Evolutionary conservation across 2,329 filamentous ascomycete genomes (phyloP), one percentile per base, ranked within the genome.

Genomic region (Chlorencoelia australis): DNA sequence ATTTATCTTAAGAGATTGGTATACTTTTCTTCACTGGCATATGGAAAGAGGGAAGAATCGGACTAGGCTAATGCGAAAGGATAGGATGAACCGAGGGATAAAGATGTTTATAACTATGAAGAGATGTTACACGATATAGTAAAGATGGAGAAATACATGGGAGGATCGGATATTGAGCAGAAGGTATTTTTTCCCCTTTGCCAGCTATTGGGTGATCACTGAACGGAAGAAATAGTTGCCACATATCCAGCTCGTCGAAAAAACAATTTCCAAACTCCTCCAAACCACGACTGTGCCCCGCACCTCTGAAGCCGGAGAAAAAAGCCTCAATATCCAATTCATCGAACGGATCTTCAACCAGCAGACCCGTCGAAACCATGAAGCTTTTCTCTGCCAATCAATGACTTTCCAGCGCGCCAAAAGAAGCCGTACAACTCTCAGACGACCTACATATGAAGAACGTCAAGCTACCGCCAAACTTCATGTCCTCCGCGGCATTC

Each of bases 401-500:
- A 73, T 67, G 14, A 63, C 85, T 2, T 83, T 73, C 53, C 61
- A 68, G 8, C 66, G 70, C n/a, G 69, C 71, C 3, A 69, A 68
- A 14, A 14, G 20, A 11, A 7, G 15, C 15, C 11, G 2, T 1
- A 22, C 9, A 30, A 14, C 19, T 59, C 15, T 10, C 10, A 7
- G 33, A n/a, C 14, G 21, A 22, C 20, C 35, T 3, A 54, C 59
- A 26, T 40, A 44, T 14, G 33, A 37, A 6, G 22, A 35, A 5
- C 69, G 72, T 19, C 82, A 85, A 59, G 63, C 71, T 45, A 79
- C 75, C 44, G 82, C 82, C 16, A 80, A 79, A 52, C 60, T 88
- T 16, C 81, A 86, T 54, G 74, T 73, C 44, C 61, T 84, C 18
- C 79, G 75, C 44, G 82, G 82, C 13, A 67, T 71, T n/a, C 71